Percentiles rank a stretch among this genome's conserved stretches.
These are phyloP conservation scores for Vachellia collinsii DNA, from an alignment of 306 rosid species.

Conservation along the genomic window DNA sequence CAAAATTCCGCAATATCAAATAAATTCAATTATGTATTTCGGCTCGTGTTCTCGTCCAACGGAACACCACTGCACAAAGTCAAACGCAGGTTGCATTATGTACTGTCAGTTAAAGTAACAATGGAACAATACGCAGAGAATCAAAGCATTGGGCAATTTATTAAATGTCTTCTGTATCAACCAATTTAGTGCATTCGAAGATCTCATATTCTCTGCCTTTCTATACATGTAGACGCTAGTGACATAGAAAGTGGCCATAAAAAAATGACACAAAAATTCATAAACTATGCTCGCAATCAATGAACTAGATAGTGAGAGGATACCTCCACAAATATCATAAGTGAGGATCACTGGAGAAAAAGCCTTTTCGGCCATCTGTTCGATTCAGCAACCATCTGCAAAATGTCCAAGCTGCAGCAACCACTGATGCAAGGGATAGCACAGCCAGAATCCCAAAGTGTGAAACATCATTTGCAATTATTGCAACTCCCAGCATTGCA, in stretches of 20 bases:
- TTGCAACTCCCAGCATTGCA: conserved; percentile 82
- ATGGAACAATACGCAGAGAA: neutral
- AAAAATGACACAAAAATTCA: neutral
- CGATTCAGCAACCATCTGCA: conserved; percentile 90
- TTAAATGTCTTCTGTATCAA: conserved; percentile 1
- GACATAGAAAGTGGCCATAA: neutral
- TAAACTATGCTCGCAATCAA: neutral
- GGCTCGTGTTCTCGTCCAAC: conserved; percentile 20
- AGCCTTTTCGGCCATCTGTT: conserved; percentile 74
- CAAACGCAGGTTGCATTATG: neutral
- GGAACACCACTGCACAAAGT: neutral
- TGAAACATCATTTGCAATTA: conserved; percentile 80
- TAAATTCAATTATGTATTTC: conserved; percentile 6
- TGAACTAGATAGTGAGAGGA: conserved; percentile 9
- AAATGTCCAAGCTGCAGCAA: conserved; percentile 84
- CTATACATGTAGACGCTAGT: neutral
- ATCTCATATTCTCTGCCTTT: neutral
- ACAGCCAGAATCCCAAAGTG: conserved; percentile 78
- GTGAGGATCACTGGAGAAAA: conserved; percentile 69
- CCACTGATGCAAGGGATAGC: conserved; percentile 81
- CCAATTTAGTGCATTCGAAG: too few relatives aligned
- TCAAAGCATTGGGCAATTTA: neutral
- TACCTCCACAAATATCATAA: conserved; percentile 55
- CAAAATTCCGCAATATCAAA: conserved; percentile 14
- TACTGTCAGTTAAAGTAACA: neutral